Evolutionary conservation across 345 rosid genomes (phyloP).

Genomic region (Bruguiera sexangula): DNA sequence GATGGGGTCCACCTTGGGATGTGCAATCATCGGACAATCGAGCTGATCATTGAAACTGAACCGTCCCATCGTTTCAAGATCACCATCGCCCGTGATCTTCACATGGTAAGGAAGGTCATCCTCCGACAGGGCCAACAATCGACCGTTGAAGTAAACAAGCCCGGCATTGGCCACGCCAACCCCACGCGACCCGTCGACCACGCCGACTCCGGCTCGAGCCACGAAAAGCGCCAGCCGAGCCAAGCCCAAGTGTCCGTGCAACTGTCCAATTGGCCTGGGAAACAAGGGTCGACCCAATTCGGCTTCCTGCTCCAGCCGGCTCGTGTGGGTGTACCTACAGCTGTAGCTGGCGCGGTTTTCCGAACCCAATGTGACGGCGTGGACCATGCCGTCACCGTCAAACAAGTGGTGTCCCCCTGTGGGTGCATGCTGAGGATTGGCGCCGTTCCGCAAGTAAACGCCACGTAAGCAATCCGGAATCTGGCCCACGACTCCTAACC

Average conservation of each 20-base stretch:
- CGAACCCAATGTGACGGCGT: conserved; percentile 50
- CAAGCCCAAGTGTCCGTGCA: conserved; percentile 67
- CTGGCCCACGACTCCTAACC: conserved; percentile 45
- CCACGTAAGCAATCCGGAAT: conserved; percentile 55
- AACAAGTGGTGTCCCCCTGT: conserved; percentile 66
- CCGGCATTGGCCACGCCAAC: conserved; percentile 75
- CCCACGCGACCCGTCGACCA: conserved; percentile 55
- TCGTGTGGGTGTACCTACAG: conserved; percentile 64
- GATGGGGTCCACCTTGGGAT: conserved; percentile 68
- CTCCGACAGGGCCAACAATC: conserved; percentile 75
- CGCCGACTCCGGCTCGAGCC: conserved; percentile 51
- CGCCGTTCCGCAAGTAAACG: conserved; percentile 69
- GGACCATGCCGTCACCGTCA: conserved; percentile 90
- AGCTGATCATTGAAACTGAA: conserved; percentile 55
- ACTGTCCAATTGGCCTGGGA: conserved; percentile 74
- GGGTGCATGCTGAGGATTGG: conserved; percentile 61
- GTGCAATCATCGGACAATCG: conserved; percentile 59
- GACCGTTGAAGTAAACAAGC: conserved; percentile 54
- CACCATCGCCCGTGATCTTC: conserved; percentile 43
- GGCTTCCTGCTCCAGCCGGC: conserved; percentile 58
- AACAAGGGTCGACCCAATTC: conserved; percentile 51
- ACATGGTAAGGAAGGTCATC: conserved; percentile 77
- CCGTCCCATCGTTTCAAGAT: conserved; percentile 54
- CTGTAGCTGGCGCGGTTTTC: conserved; percentile 48
- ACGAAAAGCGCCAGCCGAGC: conserved; percentile 53